Percentiles rank a stretch among this genome's conserved stretches.
Evolutionary conservation across 306 rosid species (phyloP).

Genomic region (Lagenaria siceraria): DNA sequence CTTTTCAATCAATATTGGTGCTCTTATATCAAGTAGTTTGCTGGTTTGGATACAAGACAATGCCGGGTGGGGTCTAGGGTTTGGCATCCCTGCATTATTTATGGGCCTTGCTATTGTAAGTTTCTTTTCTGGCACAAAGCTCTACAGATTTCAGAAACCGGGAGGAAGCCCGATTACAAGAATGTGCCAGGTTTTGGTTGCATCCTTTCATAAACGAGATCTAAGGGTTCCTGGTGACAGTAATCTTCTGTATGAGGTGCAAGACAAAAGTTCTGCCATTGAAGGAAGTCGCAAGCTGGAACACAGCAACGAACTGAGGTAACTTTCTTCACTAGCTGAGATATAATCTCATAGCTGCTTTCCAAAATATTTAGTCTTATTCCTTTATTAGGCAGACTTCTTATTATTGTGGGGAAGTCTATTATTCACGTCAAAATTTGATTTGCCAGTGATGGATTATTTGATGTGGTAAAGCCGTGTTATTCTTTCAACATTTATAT

Average conservation of each 20-base stretch:
- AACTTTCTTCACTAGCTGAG: slow-evolving; percentile 11
- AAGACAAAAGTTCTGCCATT: slow-evolving; percentile 65
- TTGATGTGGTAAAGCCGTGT: neutral
- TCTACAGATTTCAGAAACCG: slow-evolving; percentile 90
- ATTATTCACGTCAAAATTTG: neutral
- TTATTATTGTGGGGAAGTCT: neutral
- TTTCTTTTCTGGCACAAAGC: slow-evolving; percentile 73
- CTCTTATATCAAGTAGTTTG: slow-evolving; percentile 69
- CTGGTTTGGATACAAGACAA: slow-evolving; percentile 93
- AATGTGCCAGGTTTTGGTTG: slow-evolving; percentile 93
- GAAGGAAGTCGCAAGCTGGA: slow-evolving; percentile 91
- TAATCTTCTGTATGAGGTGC: slow-evolving; percentile 63
- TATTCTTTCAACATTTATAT: neutral
- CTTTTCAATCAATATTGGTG: slow-evolving; percentile 85
- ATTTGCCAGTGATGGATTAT: neutral
- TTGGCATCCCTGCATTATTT: slow-evolving; percentile 86
- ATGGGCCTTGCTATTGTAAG: slow-evolving; percentile 77
- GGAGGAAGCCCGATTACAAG: slow-evolving; percentile 94
- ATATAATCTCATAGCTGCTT: neutral
- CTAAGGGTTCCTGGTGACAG: slow-evolving; percentile 58
- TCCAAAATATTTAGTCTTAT: neutral
- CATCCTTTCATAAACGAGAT: slow-evolving; percentile 55
- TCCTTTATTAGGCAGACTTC: neutral
- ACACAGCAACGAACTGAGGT: slow-evolving; percentile 77
- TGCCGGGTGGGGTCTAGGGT: slow-evolving; percentile 96